Base-by-base conservation (phyloP, 1,284 basidiomycete species). In the Apiotrichum gamsii region DNA sequence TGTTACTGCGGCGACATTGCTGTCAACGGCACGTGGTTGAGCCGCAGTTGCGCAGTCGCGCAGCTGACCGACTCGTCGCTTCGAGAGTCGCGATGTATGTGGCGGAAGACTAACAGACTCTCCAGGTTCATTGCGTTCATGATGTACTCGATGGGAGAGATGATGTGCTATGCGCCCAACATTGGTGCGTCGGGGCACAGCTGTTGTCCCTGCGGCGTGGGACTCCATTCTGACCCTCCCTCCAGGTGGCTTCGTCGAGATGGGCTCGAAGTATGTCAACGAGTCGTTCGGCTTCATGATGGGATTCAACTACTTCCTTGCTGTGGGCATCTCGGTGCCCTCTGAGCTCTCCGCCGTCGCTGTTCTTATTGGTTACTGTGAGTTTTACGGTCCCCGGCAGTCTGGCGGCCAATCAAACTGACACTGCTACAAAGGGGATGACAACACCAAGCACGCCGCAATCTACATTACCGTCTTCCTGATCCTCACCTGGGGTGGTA, bases 311-410 rank as follows among this genome's bases (percentile, higher is more conserved):
- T n/a, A n/a, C n/a, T n/a, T n/a, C n/a, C n/a, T n/a, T n/a, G n/a
- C n/a, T 32, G 51, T 54, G 32, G 46, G 52, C 23, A 42, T 60
- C n/a, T 46, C 51, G 16, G 45, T 44, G 5, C 51, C 56, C 8
- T 80, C 82, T 24, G 88, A 91, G 69, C 76, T 90, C 46, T 82
- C 82, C 2, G 86, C 87, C 2, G 82, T 85, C 5, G 77, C 80
- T 23, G 80, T 89, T 44, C 70, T 91, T 34, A 74, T 89, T 50
- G 78, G 80, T 2, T 90, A 83, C 73, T 90, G 88, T 87, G 84
- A 87, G 64, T 41, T 58, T n/a, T n/a, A n/a, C n/a, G n/a, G n/a
- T n/a, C n/a, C n/a, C n/a, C n/a, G n/a, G n/a, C n/a, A n/a, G n/a
- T n/a, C n/a, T n/a, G n/a, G n/a, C n/a, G n/a, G n/a, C n/a, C n/a